Evolutionary conservation across 257 asterid genomes (phyloP).

Genomic region (Echites panduratus): DNA sequence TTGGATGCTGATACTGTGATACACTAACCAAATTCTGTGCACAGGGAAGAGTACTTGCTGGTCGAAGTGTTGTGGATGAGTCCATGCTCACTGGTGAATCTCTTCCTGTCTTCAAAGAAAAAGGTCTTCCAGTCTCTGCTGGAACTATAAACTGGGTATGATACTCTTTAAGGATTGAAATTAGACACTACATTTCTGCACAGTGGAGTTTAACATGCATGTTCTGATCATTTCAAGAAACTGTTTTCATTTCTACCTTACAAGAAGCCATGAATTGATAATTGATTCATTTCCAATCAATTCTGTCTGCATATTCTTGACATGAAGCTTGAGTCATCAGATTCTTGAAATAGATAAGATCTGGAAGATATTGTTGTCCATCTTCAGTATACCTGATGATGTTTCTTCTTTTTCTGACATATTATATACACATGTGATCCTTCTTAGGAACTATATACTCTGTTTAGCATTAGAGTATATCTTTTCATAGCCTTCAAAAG

Average conservation of each 20-base stretch:
- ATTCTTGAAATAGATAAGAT: not conserved
- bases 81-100: constrained; percentile 99
- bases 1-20: constrained; percentile 23
- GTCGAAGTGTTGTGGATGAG: constrained; percentile 98
- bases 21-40: constrained; percentile 22
- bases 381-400: not conserved
- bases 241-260: not conserved
- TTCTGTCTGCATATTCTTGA: not conserved
- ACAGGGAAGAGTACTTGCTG: constrained; percentile 89
- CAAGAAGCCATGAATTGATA: not conserved
- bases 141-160: constrained; percentile 98
- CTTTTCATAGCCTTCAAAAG: not conserved
- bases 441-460: not conserved
- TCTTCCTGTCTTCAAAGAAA: constrained; percentile 91
- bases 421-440: not conserved
- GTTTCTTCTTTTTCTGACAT: not conserved
- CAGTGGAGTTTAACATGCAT: not conserved
- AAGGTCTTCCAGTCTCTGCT: constrained; percentile 71
- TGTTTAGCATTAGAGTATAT: not conserved
- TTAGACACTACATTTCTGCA: not conserved
- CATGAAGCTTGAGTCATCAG: not conserved
- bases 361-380: not conserved
- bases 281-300: not conserved
- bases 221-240: not conserved
- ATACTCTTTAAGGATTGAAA: constrained; percentile 10